phyloP scores from a whole-genome alignment of 2,329 filamentous ascomycete genomes.

The Zasmidium citrigriseum region DNA sequence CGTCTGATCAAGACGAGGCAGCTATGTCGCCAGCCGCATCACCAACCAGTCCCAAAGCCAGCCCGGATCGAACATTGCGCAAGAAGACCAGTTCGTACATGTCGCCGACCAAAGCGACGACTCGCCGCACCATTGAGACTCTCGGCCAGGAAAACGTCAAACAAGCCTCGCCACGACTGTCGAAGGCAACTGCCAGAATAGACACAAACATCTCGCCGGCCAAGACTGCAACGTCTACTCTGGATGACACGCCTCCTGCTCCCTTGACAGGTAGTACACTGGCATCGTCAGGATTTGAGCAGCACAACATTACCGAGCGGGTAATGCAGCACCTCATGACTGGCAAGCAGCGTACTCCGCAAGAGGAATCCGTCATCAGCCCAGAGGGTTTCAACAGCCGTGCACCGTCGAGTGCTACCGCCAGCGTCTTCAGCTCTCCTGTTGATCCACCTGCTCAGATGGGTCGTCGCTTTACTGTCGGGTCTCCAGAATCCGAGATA shows the following conservation, averaged over 20 bases:
- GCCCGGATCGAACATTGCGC: conserved; percentile 11
- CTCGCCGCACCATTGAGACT: conserved; percentile 28
- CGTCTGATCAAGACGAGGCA: not conserved
- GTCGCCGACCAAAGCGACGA: conserved; percentile 33
- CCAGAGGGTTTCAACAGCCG: not conserved
- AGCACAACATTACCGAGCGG: not conserved
- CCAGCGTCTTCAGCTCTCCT: not conserved
- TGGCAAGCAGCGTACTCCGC: not conserved
- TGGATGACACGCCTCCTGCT: not conserved
- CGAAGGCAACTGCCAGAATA: conserved; percentile 12
- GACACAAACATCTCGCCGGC: conserved; percentile 4
- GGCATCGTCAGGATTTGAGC: conserved; percentile 1
- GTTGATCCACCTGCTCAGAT: not conserved
- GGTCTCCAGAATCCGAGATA: conserved; percentile 8
- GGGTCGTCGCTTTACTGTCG: conserved; percentile 9
- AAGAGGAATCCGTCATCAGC: not conserved
- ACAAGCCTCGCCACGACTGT: conserved; percentile 13
- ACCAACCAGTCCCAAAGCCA: not conserved
- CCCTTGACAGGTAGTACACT: not conserved
- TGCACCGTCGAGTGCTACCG: not conserved
- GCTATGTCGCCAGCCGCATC: not conserved
- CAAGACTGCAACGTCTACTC: not conserved
- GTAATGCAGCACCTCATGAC: not conserved
- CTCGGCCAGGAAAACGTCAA: conserved; percentile 19
- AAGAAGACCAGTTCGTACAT: conserved; percentile 35